Conservation (phyloP, 2,329 filamentous ascomycete genomes). For the Pseudopithomyces chartarum region DNA sequence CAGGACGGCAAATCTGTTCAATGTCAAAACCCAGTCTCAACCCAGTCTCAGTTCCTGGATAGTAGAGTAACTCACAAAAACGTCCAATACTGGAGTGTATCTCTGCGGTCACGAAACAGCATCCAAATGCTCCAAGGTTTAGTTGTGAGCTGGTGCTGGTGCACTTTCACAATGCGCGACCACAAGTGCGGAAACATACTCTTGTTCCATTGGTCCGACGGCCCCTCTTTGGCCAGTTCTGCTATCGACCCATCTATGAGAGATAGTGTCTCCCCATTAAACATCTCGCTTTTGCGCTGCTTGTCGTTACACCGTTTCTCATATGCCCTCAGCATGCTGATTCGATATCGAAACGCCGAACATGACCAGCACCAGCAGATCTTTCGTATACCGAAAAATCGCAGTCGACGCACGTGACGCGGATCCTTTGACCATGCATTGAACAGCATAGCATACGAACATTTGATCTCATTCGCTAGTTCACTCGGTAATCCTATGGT, state of each 20-base stretch:
- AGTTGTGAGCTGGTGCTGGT: conserved; percentile 22
- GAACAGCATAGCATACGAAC: conserved; percentile 26
- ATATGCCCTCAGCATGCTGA: conserved; percentile 7
- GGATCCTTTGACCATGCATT: conserved; percentile 19
- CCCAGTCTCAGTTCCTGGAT: neutral
- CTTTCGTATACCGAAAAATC: conserved; percentile 9
- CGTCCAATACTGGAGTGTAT: conserved; percentile 30
- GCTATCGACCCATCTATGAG: conserved; percentile 16
- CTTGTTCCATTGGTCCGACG: conserved; percentile 22
- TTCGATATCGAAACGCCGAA: conserved; percentile 18
- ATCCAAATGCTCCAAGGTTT: conserved; percentile 32
- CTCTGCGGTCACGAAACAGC: conserved; percentile 25
- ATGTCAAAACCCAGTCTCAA: too few relatives aligned
- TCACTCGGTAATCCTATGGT: conserved; percentile 15
- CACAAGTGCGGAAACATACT: conserved; percentile 26
- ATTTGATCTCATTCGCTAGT: conserved; percentile 21
- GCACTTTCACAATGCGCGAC: conserved; percentile 22
- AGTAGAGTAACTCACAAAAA: conserved; percentile 16
- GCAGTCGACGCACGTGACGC: conserved; percentile 12
- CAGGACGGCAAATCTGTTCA: conserved; percentile 23
- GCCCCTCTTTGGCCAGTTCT: conserved; percentile 12
- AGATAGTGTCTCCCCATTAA: neutral
- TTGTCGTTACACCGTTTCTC: conserved; percentile 1
- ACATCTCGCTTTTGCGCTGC: neutral
- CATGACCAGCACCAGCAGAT: conserved; percentile 27